Evolutionary conservation across 2,329 filamentous ascomycete genomes (phyloP), one percentile per base, ranked within the genome.

Genomic region (Calonectria crousiana): DNA sequence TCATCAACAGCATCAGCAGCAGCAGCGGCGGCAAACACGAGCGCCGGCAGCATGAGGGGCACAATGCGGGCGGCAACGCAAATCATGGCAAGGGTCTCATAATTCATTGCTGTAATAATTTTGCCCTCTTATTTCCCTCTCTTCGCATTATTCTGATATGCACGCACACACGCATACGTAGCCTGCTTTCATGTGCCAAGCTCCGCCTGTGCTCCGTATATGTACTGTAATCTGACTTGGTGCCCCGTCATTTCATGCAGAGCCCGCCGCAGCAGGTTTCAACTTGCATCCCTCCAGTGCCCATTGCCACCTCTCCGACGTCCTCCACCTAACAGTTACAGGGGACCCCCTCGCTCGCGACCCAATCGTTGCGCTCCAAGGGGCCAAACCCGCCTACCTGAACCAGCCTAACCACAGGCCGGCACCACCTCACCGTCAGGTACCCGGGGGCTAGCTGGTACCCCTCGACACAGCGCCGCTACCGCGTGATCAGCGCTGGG

Each of bases 331-430:
- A 34, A 71, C 23, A 18, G 67, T 70, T 78, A 77, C 77, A 77
- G 77, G 78, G 74, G 78, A 51, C 44, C 38, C 69, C 62, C 67
- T 72, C 72, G 66, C 41, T 13, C 53, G 52, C 64, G 56, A 60
- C 69, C 77, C 78, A 77, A 78, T 76, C 76, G 73, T 71, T 53
- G 73, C 47, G 52, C 73, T 52, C 65, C 77, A 72, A 67, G 53
- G 74, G 73, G 73, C 75, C 78, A 78, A 78, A 76, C 67, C 76
- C 73, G 74, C 75, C 78, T 77, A 81, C 79, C 78, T 81, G 79
- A 81, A 80, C 78, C 77, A 80, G 76, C 74, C 78, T 80, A 79
- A 78, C 64, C 53, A 71, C 52, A 65, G 56, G 70, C 71, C 72
- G 72, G 69, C 71, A 68, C 51, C 69, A 75, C 53, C 76, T 77